Base-by-base conservation (phyloP, 1,284 basidiomycete genomes). In the Boletus chippewaensis region DNA sequence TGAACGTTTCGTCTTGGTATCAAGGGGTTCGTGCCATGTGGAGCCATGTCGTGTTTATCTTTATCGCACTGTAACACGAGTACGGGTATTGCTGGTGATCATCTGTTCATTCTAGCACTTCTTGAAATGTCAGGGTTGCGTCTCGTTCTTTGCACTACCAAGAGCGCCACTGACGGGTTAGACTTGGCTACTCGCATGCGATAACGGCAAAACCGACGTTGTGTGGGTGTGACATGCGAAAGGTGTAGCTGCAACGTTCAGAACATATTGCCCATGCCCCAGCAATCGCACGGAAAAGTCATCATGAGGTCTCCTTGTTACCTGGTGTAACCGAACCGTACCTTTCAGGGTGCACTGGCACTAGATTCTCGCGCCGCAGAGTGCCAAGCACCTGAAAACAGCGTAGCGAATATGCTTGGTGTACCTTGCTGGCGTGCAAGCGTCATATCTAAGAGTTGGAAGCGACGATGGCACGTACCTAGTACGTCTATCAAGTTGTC, bases 31-130 rank as follows among this genome's bases (percentile, higher is more conserved):
- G 39, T 36, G 10, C 11, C 38, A 12, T 8, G 41, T 13, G 29
- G 1, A 28, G 20, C 4, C 5, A 18, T 11, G 16, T 42, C 13
- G 7, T 4, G 3, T n/a, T 18, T 18, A 18, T 18, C 2, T 18
- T 28, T 24, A 39, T 45, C 40, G 4, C 29, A 31, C n/a, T 45
- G 49, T 50, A 42, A 50, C 36, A 35, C 16, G 38, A 13, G 24
- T 24, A 32, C 15, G 39, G 4, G 36, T 41, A 53, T 55, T 18
- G 5, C 13, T 31, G 15, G 26, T 22, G 15, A 40, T 38, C 36
- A 45, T 58, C 18, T 28, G 18, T 43, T 44, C 43, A 41, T 57
- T n/a, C 15, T 43, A 31, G 34, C 40, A 48, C n/a, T 9, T 26
- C 15, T n/a, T 8, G 13, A 4, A 32, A 34, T 41, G 29, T 43